Conservation (phyloP, 140 eudicot species). For the Bidens hawaiensis region DNA sequence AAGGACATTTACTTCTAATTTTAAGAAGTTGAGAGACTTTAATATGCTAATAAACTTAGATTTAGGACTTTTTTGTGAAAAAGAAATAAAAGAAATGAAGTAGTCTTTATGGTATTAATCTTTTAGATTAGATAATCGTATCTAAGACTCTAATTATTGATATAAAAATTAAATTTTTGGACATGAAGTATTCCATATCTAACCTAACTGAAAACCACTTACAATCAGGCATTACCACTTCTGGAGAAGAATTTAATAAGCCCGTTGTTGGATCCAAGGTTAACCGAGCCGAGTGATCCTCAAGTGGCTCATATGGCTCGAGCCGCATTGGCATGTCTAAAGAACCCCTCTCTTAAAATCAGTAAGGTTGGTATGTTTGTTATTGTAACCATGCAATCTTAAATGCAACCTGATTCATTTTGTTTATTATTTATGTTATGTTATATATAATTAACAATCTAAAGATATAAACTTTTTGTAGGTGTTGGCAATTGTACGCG, state of each 20-base stretch:
- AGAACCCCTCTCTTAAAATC: constrained; percentile 23
- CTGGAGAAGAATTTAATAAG: constrained; percentile 34
- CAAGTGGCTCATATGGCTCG: constrained; percentile 36
- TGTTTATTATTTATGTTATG: neutral
- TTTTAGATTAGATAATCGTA: too few relatives aligned
- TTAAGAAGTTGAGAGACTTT: too few relatives aligned
- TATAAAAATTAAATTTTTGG: too few relatives aligned
- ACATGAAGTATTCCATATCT: neutral
- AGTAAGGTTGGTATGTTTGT: constrained; percentile 33
- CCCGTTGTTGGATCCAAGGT: constrained; percentile 35
- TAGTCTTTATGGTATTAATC: too few relatives aligned
- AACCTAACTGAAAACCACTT: neutral
- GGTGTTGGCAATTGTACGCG: constrained; percentile 44
- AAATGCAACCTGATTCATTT: neutral
- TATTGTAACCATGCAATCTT: neutral
- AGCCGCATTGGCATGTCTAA: constrained; percentile 47
- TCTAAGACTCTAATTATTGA: neutral
- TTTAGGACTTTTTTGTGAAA: too few relatives aligned
- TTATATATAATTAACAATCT: neutral
- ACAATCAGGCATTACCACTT: constrained; percentile 41
- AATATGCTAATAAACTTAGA: too few relatives aligned
- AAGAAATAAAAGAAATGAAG: too few relatives aligned
- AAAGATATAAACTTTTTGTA: constrained; percentile 14
- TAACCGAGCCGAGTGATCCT: constrained; percentile 18
- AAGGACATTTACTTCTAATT: too few relatives aligned